phyloP scores from a whole-genome alignment of 306 rosid genomes.

The Heteromeles arbutifolia region DNA sequence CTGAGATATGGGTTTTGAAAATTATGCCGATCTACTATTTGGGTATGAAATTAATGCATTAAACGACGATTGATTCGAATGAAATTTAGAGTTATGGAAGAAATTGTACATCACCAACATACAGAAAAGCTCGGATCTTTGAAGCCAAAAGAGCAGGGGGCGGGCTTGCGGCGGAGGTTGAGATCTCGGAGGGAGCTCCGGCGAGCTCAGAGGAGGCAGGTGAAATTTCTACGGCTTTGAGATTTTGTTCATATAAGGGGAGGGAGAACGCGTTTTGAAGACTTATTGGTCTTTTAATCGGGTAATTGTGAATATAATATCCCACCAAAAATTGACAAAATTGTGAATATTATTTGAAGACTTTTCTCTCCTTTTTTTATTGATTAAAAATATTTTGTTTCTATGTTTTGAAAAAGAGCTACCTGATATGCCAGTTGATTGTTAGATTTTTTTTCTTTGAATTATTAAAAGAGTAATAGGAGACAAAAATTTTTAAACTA shows the following conservation, averaged over 20 bases:
- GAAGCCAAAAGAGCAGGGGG: conserved; percentile 5
- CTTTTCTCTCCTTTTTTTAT: too few relatives aligned
- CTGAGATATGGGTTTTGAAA: conserved; percentile 14
- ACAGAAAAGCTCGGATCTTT: conserved; percentile 21
- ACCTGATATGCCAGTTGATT: too few relatives aligned
- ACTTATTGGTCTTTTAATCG: background rate
- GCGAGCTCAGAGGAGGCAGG: background rate
- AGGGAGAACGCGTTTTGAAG: background rate
- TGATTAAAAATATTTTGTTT: too few relatives aligned
- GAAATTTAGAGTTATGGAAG: background rate
- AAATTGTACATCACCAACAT: conserved; percentile 40
- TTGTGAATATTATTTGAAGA: too few relatives aligned
- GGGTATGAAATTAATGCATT: background rate
- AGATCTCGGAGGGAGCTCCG: background rate
- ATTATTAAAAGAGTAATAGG: too few relatives aligned
- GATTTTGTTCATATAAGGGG: background rate
- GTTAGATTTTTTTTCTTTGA: too few relatives aligned
- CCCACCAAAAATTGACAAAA: too few relatives aligned
- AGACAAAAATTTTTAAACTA: accelerated
- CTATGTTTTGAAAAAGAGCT: too few relatives aligned
- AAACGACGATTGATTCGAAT: background rate
- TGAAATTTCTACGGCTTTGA: background rate
- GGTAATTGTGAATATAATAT: background rate
- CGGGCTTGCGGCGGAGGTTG: background rate
- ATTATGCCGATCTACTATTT: conserved; percentile 9